These are phyloP conservation scores for Tagetes erecta DNA, from an alignment of 129 eudicot species.

Conservation along the genomic window DNA sequence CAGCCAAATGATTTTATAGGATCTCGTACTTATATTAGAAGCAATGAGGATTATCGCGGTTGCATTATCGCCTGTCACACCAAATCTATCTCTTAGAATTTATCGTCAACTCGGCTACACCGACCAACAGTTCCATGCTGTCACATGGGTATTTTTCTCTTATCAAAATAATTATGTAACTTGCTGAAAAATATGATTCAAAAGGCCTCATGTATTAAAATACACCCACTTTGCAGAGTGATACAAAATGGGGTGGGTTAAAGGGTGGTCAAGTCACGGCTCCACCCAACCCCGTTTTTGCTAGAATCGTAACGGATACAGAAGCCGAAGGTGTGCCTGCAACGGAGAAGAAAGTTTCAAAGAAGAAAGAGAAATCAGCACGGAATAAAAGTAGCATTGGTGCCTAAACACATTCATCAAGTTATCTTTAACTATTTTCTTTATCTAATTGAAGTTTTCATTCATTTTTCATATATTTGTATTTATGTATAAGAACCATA, in stretches of 20 bases:
- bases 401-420: conserved; percentile 34
- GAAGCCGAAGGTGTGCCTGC: conserved; percentile 37
- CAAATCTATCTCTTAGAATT: conserved; percentile 66
- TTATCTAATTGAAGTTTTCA: background rate
- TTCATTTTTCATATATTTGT: background rate
- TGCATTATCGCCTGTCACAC: conserved; percentile 78
- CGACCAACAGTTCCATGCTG: conserved; percentile 66
- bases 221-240: conserved; percentile 43
- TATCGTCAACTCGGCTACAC: conserved; percentile 92
- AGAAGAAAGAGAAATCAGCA: conserved; percentile 52
- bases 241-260: conserved; percentile 94
- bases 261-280: conserved; percentile 81
- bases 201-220: background rate
- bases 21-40: conserved; percentile 81
- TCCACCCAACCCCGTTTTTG: conserved; percentile 75
- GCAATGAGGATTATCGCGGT: conserved; percentile 94
- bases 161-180: background rate
- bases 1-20: conserved; percentile 35
- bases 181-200: background rate
- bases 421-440: background rate
- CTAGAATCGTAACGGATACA: conserved; percentile 51
- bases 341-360: conserved; percentile 49
- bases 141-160: conserved; percentile 56
- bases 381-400: conserved; percentile 37
- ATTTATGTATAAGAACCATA: too few relatives aligned